Percentiles rank a stretch among this genome's conserved stretches.
Conservation (phyloP, 2,329 filamentous ascomycete genomes). For the Paraphaeosphaeria minitans region DNA sequence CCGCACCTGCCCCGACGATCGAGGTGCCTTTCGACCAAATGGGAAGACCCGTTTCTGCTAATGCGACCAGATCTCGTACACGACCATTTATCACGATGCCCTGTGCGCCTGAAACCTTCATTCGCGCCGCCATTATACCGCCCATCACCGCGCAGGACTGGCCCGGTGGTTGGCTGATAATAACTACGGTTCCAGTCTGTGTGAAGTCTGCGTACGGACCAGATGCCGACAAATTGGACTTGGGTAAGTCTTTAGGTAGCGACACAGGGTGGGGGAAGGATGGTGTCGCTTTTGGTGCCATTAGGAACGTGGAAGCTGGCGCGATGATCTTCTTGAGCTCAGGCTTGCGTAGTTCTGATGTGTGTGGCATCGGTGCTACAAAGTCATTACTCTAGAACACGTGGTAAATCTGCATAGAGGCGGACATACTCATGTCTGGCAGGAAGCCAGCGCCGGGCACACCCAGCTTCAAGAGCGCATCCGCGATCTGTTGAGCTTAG, state of each 20-base stretch:
- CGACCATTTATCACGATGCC: slow-evolving; percentile 71
- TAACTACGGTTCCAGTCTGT: slow-evolving; percentile 63
- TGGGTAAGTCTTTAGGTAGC: slow-evolving; percentile 37
- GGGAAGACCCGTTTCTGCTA: slow-evolving; percentile 61
- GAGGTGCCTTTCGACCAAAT: slow-evolving; percentile 65
- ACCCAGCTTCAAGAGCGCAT: slow-evolving; percentile 73
- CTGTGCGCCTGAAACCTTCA: slow-evolving; percentile 65
- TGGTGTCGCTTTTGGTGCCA: slow-evolving; percentile 62
- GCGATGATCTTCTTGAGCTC: slow-evolving; percentile 49
- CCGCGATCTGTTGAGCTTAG: slow-evolving; percentile 55
- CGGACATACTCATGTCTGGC: slow-evolving; percentile 61
- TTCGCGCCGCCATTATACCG: slow-evolving; percentile 75
- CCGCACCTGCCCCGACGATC: slow-evolving; percentile 62
- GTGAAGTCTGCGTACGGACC: slow-evolving; percentile 73
- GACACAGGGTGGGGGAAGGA: slow-evolving; percentile 43
- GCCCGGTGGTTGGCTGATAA: slow-evolving; percentile 68
- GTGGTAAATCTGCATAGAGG: slow-evolving; percentile 28
- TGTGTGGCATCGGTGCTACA: slow-evolving; percentile 35
- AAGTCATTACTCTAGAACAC: slow-evolving; percentile 2
- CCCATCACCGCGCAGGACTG: slow-evolving; percentile 75
- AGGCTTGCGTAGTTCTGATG: slow-evolving; percentile 22
- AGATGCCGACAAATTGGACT: slow-evolving; percentile 32
- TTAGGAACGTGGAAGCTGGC: slow-evolving; percentile 66
- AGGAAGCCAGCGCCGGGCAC: slow-evolving; percentile 70
- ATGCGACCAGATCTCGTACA: slow-evolving; percentile 68